phyloP scores from a whole-genome alignment of 176 grass and related monocot species.

The Melocanna baccifera region DNA sequence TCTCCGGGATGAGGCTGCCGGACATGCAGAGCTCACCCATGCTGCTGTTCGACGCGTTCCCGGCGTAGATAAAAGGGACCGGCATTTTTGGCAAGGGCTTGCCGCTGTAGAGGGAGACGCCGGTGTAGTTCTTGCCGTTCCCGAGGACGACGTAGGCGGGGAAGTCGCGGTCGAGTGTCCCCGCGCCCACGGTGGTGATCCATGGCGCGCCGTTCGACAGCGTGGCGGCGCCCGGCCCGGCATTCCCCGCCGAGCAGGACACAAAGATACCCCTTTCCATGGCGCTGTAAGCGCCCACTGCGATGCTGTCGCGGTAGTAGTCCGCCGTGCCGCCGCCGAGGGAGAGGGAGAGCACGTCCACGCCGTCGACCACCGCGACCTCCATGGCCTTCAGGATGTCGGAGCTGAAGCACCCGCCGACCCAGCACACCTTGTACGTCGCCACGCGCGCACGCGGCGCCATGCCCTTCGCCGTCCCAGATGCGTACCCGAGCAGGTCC shows the following conservation, averaged over 20 bases:
- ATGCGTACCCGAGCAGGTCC: constrained; percentile 63
- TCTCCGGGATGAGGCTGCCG: constrained; percentile 73
- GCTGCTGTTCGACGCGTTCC: constrained; percentile 75
- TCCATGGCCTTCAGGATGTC: constrained; percentile 97
- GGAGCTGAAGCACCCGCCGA: constrained; percentile 87
- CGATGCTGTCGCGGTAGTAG: constrained; percentile 82
- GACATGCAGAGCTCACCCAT: constrained; percentile 82
- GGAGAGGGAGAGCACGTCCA: constrained; percentile 81
- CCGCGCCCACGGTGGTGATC: constrained; percentile 92
- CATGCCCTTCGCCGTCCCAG: constrained; percentile 84
- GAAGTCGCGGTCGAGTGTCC: constrained; percentile 88
- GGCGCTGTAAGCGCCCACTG: constrained; percentile 76
- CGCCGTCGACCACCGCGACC: constrained; percentile 74
- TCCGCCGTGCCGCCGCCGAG: constrained; percentile 75
- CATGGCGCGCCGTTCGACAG: constrained; percentile 90
- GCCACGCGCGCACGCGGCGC: constrained; percentile 65
- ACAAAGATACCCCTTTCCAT: constrained; percentile 86
- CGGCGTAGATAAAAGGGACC: constrained; percentile 71
- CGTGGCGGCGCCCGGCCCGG: constrained; percentile 57
- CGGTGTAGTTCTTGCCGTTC: constrained; percentile 67
- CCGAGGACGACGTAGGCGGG: constrained; percentile 64
- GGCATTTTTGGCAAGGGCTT: constrained; percentile 48
- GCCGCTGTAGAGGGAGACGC: constrained; percentile 81
- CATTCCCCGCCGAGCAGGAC: constrained; percentile 84
- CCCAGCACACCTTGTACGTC: constrained; percentile 95